Conservation (phyloP, 495 filamentous ascomycete genomes). For the Achaetomiella virescens region DNA sequence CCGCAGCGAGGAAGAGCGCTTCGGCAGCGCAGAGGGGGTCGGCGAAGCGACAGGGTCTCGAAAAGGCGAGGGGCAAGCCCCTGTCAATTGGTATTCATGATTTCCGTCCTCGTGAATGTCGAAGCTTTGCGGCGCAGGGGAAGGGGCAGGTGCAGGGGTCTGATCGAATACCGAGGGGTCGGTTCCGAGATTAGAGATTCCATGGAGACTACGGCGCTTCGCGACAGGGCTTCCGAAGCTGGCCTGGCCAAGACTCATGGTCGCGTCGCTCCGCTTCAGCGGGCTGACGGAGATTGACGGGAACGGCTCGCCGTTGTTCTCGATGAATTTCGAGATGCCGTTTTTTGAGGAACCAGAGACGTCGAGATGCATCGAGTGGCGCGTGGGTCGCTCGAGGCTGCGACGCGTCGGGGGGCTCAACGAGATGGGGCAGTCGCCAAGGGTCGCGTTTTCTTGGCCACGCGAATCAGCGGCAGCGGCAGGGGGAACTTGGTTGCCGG, state of each 20-base stretch:
- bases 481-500: constrained; percentile 58
- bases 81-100: constrained; percentile 40
- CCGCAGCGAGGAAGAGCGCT: constrained; percentile 64
- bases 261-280: constrained; percentile 83
- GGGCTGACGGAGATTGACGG: constrained; percentile 68
- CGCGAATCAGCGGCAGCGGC: constrained; percentile 28
- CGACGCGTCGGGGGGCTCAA: constrained; percentile 38
- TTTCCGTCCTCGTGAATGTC: constrained; percentile 42
- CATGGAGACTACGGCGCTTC: constrained; percentile 80
- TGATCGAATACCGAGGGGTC: constrained; percentile 69
- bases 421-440: constrained; percentile 26
- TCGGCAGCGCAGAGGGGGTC: constrained; percentile 31
- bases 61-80: constrained; percentile 21
- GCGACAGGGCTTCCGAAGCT: constrained; percentile 75
- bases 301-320: constrained; percentile 30
- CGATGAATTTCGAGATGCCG: constrained; percentile 41
- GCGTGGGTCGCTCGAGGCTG: constrained; percentile 38
- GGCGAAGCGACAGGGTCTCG: constrained; percentile 28
- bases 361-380: constrained; percentile 45
- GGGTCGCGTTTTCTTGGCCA: constrained; percentile 53
- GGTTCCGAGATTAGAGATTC: constrained; percentile 47
- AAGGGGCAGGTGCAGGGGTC: constrained; percentile 21
- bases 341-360: constrained; percentile 43
- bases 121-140: constrained; percentile 26
- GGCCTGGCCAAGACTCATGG: constrained; percentile 76